These are phyloP conservation scores for Daldinia sp. DNA, from an alignment of 2,329 filamentous ascomycete species.

Conservation along the genomic window DNA sequence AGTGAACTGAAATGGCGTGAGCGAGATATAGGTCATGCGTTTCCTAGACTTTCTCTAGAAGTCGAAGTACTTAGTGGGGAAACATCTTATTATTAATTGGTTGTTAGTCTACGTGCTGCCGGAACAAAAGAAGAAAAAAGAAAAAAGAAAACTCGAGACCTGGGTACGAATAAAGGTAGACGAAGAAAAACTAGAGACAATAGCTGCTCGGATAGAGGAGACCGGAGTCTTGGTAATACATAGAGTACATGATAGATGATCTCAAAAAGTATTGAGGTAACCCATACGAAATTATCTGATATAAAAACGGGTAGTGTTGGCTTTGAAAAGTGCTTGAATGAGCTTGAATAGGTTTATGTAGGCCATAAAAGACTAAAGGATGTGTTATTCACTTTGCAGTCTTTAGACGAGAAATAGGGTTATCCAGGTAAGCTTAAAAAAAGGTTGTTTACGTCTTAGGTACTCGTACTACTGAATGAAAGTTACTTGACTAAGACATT, in stretches of 20 bases:
- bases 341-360: background rate
- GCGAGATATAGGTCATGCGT: background rate
- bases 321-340: background rate
- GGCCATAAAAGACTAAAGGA: background rate
- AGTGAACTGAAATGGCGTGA: slow-evolving; percentile 3
- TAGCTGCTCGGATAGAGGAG: background rate
- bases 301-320: background rate
- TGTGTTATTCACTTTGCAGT: slow-evolving; percentile 7
- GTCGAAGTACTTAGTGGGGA: background rate
- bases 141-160: background rate
- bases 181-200: background rate
- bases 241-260: background rate
- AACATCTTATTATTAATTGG: background rate
- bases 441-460: background rate
- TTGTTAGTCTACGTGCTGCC: background rate
- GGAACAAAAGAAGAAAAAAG: background rate
- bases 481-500: slow-evolving; percentile 8
- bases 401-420: slow-evolving; percentile 8
- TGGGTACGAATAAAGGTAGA: slow-evolving; percentile 2
- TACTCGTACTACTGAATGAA: background rate
- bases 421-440: slow-evolving; percentile 5
- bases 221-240: background rate
- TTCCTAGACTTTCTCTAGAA: background rate
- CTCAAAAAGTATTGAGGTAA: background rate
- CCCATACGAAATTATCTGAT: background rate